phyloP scores from a whole-genome alignment of 768 basidiomycete genomes.

The Suillus placidus region DNA sequence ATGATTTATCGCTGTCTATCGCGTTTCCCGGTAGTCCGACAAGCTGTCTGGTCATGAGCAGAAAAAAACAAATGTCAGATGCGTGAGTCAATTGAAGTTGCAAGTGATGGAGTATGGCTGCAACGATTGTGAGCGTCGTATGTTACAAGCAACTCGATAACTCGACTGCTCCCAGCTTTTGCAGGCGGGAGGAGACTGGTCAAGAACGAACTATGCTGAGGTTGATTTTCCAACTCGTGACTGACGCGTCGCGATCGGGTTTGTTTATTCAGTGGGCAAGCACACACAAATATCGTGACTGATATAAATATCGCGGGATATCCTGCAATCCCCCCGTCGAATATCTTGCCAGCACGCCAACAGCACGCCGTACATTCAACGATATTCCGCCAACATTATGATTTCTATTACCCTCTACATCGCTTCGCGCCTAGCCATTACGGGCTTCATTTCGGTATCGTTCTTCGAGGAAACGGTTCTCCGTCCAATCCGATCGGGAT shows the following conservation, averaged over 20 bases:
- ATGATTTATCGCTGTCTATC: background rate
- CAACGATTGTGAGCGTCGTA: background rate
- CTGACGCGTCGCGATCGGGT: background rate
- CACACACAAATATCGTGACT: background rate
- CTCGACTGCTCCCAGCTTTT: no score
- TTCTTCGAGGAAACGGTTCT: no score
- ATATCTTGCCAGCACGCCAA: background rate
- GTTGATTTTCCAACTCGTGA: background rate
- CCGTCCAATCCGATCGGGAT: no score
- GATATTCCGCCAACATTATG: background rate
- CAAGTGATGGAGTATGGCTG: no score
- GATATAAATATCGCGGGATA: background rate
- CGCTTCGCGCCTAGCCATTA: background rate
- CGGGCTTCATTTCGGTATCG: background rate
- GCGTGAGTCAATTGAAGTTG: no score
- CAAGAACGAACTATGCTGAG: no score
- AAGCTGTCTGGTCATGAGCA: no score
- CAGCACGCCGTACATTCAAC: background rate
- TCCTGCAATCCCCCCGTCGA: background rate
- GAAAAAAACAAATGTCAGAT: no score
- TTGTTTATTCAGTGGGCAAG: background rate
- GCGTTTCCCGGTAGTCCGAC: no score
- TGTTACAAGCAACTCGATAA: no score
- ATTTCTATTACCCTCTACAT: background rate
- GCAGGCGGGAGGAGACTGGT: no score